Percentiles rank a stretch among this genome's conserved stretches.
These are phyloP conservation scores for Xylariaceae sp. DNA, from an alignment of 2,329 filamentous ascomycete species.

Conservation along the genomic window DNA sequence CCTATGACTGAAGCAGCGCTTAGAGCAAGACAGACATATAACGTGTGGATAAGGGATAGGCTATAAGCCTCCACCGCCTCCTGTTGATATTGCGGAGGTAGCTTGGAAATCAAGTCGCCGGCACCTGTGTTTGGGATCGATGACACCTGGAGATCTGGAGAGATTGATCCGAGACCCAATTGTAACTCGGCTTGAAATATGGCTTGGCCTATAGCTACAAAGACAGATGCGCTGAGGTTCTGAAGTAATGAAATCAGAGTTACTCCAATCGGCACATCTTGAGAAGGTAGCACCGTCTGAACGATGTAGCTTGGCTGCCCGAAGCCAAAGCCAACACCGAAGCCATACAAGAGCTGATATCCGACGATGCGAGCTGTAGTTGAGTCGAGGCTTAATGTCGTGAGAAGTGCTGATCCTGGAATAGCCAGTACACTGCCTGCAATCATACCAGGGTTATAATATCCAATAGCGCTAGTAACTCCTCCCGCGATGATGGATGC, in stretches of 20 bases:
- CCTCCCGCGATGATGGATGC: constrained; percentile 14
- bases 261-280: constrained; percentile 22
- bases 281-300: constrained; percentile 16
- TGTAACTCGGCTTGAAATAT: constrained; percentile 20
- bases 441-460: constrained; percentile 22
- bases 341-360: constrained; percentile 20
- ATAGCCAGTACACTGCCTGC: constrained; percentile 12
- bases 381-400: constrained; percentile 11
- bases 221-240: constrained; percentile 26
- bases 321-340: constrained; percentile 25
- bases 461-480: constrained; percentile 13
- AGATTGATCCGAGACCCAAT: not conserved
- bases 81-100: not conserved
- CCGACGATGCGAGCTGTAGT: constrained; percentile 15
- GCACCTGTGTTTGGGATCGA: not conserved
- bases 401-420: constrained; percentile 18
- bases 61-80: not conserved
- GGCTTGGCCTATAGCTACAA: constrained; percentile 21
- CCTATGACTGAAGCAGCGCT: not conserved
- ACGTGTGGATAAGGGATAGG: not conserved
- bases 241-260: constrained; percentile 22
- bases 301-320: constrained; percentile 25
- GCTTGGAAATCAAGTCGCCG: not conserved
- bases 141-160: not conserved
- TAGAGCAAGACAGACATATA: not conserved